These are phyloP conservation scores for Aureobasidium sp. DNA, from an alignment of 2,329 filamentous ascomycete species.

Conservation along the genomic window DNA sequence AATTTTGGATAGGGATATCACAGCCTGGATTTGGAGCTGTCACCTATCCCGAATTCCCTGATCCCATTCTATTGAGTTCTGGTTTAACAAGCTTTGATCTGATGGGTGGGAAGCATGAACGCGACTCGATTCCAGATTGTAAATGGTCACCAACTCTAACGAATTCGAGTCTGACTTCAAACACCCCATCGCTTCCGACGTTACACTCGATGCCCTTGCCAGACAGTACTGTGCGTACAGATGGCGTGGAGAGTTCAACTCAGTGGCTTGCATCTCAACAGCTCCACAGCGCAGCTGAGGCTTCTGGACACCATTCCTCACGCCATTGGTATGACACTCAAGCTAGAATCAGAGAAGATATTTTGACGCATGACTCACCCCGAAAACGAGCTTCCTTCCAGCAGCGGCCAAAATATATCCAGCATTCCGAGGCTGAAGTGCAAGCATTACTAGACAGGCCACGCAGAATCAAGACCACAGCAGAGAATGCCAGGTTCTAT, in stretches of 20 bases:
- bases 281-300: not conserved
- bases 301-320: not conserved
- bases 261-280: not conserved
- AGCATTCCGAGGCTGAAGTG: not conserved
- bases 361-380: not conserved
- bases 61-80: not conserved
- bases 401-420: not conserved
- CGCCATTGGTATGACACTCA: not conserved
- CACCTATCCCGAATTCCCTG: not conserved
- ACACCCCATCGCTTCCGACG: not conserved
- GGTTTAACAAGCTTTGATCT: not conserved
- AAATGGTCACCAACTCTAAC: constrained; percentile 3
- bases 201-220: not conserved
- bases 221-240: not conserved
- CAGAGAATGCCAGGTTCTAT: constrained; percentile 62
- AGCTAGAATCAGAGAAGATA: not conserved
- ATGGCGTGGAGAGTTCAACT: not conserved
- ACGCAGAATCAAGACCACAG: constrained; percentile 34
- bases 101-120: not conserved
- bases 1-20: not conserved
- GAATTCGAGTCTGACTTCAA: constrained; percentile 1
- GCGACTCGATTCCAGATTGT: not conserved
- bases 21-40: not conserved
- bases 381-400: not conserved
- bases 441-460: constrained; percentile 13